Percentiles rank a stretch among this genome's conserved stretches.
Conservation (phyloP, 305 asterid species). For the Nicotiana rustica region DNA sequence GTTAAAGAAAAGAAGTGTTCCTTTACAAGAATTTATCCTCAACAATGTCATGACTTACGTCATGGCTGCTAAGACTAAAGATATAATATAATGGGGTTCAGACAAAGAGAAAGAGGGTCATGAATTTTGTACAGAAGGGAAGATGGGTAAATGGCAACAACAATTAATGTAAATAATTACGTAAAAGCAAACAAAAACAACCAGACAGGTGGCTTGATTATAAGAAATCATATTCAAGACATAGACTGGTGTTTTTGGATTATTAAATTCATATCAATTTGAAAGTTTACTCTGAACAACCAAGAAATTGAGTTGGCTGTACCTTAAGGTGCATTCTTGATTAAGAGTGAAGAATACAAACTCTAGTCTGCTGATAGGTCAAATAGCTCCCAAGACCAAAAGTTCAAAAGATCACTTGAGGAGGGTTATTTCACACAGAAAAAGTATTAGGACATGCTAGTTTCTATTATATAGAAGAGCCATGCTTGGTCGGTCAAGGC, state of each 20-base stretch:
- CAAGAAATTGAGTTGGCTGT: neutral
- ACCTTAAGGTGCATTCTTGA: neutral
- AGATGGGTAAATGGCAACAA: neutral
- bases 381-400: neutral
- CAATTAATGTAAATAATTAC: neutral
- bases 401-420: neutral
- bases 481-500: too few relatives aligned
- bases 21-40: neutral
- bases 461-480: too few relatives aligned
- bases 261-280: neutral
- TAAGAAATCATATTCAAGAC: conserved; percentile 1
- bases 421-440: neutral
- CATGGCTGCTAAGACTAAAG: conserved; percentile 8
- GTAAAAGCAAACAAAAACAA: neutral
- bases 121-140: neutral
- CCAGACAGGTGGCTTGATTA: conserved; percentile 14
- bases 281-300: neutral
- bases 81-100: neutral
- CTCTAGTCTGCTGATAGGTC: neutral
- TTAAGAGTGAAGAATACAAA: neutral
- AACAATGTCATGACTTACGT: neutral
- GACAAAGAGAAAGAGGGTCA: conserved; percentile 16
- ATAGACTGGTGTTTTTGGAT: neutral
- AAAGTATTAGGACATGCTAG: neutral
- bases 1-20: neutral